Percentiles rank a stretch among this genome's conserved stretches.
Evolutionary conservation across 2,329 filamentous ascomycete species (phyloP).

Genomic region (Rachicladosporium sp.): DNA sequence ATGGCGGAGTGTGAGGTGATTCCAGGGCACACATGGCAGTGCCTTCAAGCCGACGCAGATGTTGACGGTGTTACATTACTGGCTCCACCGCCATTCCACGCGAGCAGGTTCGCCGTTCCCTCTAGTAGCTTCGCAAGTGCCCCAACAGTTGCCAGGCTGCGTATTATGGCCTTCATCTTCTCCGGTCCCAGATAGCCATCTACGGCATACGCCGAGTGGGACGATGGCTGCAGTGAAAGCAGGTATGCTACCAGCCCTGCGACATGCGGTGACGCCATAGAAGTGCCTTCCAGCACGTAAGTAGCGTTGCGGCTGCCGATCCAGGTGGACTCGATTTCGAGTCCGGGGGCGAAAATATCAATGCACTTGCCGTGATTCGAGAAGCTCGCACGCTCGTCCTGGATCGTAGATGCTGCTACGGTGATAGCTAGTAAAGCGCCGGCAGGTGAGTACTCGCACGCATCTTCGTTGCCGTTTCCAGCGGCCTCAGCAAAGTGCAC

Average conservation of each 20-base stretch:
- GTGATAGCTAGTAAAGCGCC: conserved; percentile 24
- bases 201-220: conserved; percentile 31
- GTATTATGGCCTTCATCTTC: too few species aligned
- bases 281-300: conserved; percentile 43
- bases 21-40: conserved; percentile 38
- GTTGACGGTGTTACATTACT: conserved; percentile 36
- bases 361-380: conserved; percentile 27
- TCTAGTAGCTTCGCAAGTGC: conserved; percentile 13
- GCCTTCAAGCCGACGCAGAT: conserved; percentile 43
- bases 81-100: conserved; percentile 32
- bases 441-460: conserved; percentile 20
- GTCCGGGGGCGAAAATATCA: conserved; percentile 27
- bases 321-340: conserved; percentile 34
- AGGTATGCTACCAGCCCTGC: conserved; percentile 55
- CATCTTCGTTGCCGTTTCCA: conserved; percentile 35
- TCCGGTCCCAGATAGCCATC: conserved; percentile 21
- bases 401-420: conserved; percentile 23
- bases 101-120: conserved; percentile 33
- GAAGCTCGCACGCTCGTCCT: conserved; percentile 23
- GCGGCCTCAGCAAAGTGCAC: conserved; percentile 44
- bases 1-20: conserved; percentile 24
- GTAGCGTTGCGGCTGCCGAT: conserved; percentile 32
- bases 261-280: conserved; percentile 55
- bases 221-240: too few species aligned
- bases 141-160: too few species aligned